Conservation (phyloP, 2,329 filamentous ascomycete genomes). For the Elsinoe australis region DNA sequence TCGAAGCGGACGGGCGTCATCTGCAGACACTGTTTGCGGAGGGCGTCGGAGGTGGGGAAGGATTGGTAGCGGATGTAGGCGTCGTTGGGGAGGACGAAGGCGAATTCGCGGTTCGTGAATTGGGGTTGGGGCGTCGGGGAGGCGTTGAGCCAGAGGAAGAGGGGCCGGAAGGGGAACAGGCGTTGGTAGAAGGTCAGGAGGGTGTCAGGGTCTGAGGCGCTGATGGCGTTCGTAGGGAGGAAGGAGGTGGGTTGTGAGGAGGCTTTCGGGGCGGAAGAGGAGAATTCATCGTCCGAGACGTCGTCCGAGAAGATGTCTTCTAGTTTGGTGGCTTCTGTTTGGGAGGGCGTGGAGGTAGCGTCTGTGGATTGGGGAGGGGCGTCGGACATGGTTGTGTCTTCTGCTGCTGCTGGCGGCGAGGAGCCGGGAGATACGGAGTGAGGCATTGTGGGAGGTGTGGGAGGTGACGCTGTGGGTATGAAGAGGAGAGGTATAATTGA, state of each 20-base stretch:
- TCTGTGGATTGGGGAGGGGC: slow-evolving; percentile 20
- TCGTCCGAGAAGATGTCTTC: slow-evolving; percentile 55
- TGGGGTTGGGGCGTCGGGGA: slow-evolving; percentile 76
- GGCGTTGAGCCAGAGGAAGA: slow-evolving; percentile 98
- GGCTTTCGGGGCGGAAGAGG: slow-evolving; percentile 44
- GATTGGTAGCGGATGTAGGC: slow-evolving; percentile 89
- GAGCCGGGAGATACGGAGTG: slow-evolving; percentile 38
- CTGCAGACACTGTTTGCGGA: slow-evolving; percentile 84
- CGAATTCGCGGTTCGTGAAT: slow-evolving; percentile 90
- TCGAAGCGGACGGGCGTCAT: slow-evolving; percentile 92
- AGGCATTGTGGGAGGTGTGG: slow-evolving; percentile 32
- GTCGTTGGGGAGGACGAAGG: slow-evolving; percentile 87
- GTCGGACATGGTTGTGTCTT: slow-evolving; percentile 32
- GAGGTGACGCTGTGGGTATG: too few relatives aligned
- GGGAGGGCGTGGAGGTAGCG: slow-evolving; percentile 19
- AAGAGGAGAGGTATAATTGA: too few relatives aligned
- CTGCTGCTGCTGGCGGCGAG: slow-evolving; percentile 24
- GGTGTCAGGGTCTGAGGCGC: slow-evolving; percentile 64
- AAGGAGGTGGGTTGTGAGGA: slow-evolving; percentile 36
- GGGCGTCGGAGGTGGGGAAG: slow-evolving; percentile 59
- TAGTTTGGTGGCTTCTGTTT: slow-evolving; percentile 36
- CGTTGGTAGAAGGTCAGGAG: slow-evolving; percentile 94
- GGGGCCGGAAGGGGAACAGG: slow-evolving; percentile 84
- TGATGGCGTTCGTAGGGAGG: slow-evolving; percentile 18
- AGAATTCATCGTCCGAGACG: slow-evolving; percentile 51